Evolutionary conservation across 2,329 filamentous ascomycete genomes (phyloP), one percentile per base, ranked within the genome.

Genomic region (Lecanicillium sp.): DNA sequence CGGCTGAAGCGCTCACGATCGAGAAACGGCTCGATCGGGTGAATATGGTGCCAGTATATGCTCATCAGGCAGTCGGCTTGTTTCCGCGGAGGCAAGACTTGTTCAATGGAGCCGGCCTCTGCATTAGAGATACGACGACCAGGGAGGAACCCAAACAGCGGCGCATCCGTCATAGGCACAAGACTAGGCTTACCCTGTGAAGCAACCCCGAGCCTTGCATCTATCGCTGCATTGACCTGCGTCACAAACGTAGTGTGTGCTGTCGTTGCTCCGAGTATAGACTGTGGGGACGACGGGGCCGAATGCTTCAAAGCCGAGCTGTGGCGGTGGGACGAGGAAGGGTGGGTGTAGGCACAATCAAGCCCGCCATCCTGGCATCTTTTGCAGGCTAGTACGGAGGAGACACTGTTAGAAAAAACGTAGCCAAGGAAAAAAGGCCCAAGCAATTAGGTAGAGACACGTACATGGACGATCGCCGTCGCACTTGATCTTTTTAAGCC

Each of bases 1-100:
- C 25, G 25, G 13, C 13, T 28, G 25, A 28, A 28, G 25, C 25
- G 25, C 25, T 28, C 25, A 13, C 25, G 12, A 14, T 30, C 29
- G 13, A 30, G 29, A n/a, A 30, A 30, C 13, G 29, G 29, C 29
- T 30, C 29, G n/a, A 30, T 30, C 9, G 29, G 29, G 29, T 30
- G 29, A 14, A 33, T 20, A 13, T 18, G 15, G 7, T 33, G 8
- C 7, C 15, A 18, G 12, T 33, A 33, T 4, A 33, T 33, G 9
- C 12, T 20, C 31, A 33, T 33, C 31, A 33, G 31, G 31, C 22
- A 19, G 31, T 33, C 31, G 17, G 31, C 31, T 19, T 33, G 31
- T 18, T 33, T 33, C 11, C 31, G 15, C 17, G 31, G 31, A 33
- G 31, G 31, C 31, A 33, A 13, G 9, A 33, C 31, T 19, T 33